Evolutionary conservation across 768 basidiomycete genomes (phyloP).

Genomic region (Agrocybe chaxingu): DNA sequence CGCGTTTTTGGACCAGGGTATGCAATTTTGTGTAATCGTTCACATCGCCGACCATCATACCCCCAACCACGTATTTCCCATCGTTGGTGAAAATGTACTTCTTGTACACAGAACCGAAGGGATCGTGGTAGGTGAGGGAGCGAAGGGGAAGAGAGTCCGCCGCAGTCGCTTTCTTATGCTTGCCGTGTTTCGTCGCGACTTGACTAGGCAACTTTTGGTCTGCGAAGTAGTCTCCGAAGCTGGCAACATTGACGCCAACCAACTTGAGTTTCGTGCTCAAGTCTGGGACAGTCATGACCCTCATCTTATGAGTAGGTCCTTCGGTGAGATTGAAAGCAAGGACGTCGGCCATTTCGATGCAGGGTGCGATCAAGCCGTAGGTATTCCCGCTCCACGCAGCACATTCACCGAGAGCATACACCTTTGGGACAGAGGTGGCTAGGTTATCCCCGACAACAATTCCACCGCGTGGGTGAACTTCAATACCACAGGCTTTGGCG

Average conservation of each 20-base stretch:
- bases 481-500: conserved; percentile 50
- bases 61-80: conserved; percentile 69
- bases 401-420: conserved; percentile 78
- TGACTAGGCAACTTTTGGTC: conserved; percentile 35
- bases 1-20: conserved; percentile 69
- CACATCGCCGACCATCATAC: conserved; percentile 79
- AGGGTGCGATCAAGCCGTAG: conserved; percentile 78
- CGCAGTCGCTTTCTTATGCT: not conserved
- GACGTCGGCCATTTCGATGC: conserved; percentile 75
- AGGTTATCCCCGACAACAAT: conserved; percentile 57
- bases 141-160: conserved; percentile 37
- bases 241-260: conserved; percentile 50
- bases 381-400: conserved; percentile 63
- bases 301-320: conserved; percentile 30
- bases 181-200: conserved; percentile 10
- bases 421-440: conserved; percentile 51
- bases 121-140: conserved; percentile 67
- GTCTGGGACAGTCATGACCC: conserved; percentile 56
- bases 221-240: conserved; percentile 72
- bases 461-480: conserved; percentile 47
- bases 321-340: conserved; percentile 70
- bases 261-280: conserved; percentile 61
- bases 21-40: conserved; percentile 67
- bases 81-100: conserved; percentile 74
- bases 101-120: conserved; percentile 70